Evolutionary conservation across 352 stramenopile genomes (phyloP), one percentile per base, ranked within the genome.

Genomic region (Globisporangium emineosum): DNA sequence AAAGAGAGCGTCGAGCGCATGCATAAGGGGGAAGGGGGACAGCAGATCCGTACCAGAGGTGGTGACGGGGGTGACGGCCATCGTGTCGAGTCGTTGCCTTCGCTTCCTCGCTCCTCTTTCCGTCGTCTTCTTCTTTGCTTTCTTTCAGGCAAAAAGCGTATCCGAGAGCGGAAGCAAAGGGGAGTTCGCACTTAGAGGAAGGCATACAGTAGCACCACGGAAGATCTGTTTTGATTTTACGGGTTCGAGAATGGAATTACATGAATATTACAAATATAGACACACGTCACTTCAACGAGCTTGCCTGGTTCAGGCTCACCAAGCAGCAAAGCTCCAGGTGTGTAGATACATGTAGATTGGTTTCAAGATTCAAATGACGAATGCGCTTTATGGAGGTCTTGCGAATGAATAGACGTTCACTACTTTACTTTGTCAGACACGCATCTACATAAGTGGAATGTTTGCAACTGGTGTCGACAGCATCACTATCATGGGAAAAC

Each of bases 71-170:
- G 61, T 60, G 61, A 47, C 58, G 45, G 50, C 60, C 27, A 56
- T 59, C 61, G 57, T 66, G 50, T 49, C 37, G 51, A 57, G 29
- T 50, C 56, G 42, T 51, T 12, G 21, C 19, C 27, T 43, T 61
- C 42, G 35, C 21, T 51, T 29, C 23, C 56, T 53, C 12, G 12
- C 51, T 42, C 51, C 43, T 32, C 30, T 58, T 47, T 25, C 45
- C 37, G n/a, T 50, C 47, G 43, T 35, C 51, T 53, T 65, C 60
- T 59, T 59, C 60, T 58, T 57, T 65, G 40, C 45, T 57, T 45
- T 42, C 13, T 21, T 55, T 45, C 45, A 29, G 52, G 29, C 21
- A 58, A 49, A 65, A 58, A 50, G 37, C 47, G 51, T 57, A 65
- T 65, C 49, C 60, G 51, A 63, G 57, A 47, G 27, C 27, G 45